Evolutionary conservation across 192 early-diverging fungal genomes (phyloP), one percentile per base, ranked within the genome.

Genomic region (Coemansia sp.): DNA sequence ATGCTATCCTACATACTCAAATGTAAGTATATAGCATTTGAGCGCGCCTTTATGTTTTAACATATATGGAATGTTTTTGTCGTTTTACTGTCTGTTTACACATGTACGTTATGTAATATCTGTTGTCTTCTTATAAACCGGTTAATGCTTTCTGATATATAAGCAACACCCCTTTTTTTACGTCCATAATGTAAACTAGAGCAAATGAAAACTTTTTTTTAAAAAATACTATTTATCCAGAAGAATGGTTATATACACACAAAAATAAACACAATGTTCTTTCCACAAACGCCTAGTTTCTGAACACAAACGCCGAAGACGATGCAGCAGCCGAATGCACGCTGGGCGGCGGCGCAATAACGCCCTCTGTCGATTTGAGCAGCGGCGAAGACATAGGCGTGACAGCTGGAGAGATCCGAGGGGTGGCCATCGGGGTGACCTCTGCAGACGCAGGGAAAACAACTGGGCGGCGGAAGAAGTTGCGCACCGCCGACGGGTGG

Each of bases 401-500:
- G 23, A 27, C 54, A 9, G 56, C 30, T 1, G 67, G 68, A 5
- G 75, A 71, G 25, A 29, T 31, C 19, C 50, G 56, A 0, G 73
- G 73, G 2, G 60, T 77, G 32, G 52, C 35, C 27, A 67, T 16
- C 4, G 74, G 74, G 1, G 74, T 71, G 8, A 49, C 33, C 31
- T 77, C 75, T 12, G 75, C 65, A 0, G 75, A 77, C 3, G 75
- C 75, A 7, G 75, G 69, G 35, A 77, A 71, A 10, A 68, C 61
- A 29, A 71, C 64, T 5, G 61, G 58, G 33, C 75, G 75, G n/a
- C 62, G 61, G 25, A 77, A 43, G 28, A 77, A 71, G 54, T 58
- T 57, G 27, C 58, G 60, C 50, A 71, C 47, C 3, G 69, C 65
- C 4, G 40, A 31, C 12, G 60, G 67, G 28, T 67, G 60, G 21